Evolutionary conservation across 2,329 filamentous ascomycete species (phyloP), one percentile per base, ranked within the genome.

Genomic region (Endoconidiophora laricicola): DNA sequence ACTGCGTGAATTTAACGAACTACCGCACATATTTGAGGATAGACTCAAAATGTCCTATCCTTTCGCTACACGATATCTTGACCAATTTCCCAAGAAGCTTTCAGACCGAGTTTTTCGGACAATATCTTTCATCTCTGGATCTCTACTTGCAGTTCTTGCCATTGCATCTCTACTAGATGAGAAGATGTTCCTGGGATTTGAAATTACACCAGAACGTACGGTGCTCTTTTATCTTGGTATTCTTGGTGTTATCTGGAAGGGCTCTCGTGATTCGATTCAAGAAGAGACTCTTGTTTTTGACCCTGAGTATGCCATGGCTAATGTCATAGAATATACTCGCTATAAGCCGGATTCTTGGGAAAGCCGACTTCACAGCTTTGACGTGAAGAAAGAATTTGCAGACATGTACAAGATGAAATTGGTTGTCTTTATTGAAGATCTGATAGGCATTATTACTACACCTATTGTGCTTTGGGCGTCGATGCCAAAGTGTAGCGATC

Each of bases 1-100:
- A 59, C 95, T 98, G 55, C 81, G 91, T 44, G 90, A 96, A 62
- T 98, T 96, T 72, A 98, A 98, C 59, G 91, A 98, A 63, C 72
- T 98, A 1, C 82, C 83, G 51, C 91, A 98, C 63, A 72, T 96
- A 2, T 98, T 96, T 59, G 77, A 87, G 54, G 84, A 90, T 56
- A 79, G 91, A 18, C 71, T 90, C 40, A 88, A 94, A 56, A 93
- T 96, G 83, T 94, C 91, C 0, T 87, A 91, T 60, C 88, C 90
- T 0, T 95, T 86, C 61, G 90, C 91, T 2, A 86, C 83, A 33
- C 78, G 86, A 44, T 98, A 98, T 59, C 74, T 98, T 23, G 86
- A 94, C 56, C 90, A 96, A 56, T 98, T 98, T 54, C 91, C 91
- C 0, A 96, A 96, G 62, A 81, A 88, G 60, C 94, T 95, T 65